These are phyloP conservation scores for Talaromyces sp. DNA, from an alignment of 2,329 filamentous ascomycete species.

Conservation along the genomic window DNA sequence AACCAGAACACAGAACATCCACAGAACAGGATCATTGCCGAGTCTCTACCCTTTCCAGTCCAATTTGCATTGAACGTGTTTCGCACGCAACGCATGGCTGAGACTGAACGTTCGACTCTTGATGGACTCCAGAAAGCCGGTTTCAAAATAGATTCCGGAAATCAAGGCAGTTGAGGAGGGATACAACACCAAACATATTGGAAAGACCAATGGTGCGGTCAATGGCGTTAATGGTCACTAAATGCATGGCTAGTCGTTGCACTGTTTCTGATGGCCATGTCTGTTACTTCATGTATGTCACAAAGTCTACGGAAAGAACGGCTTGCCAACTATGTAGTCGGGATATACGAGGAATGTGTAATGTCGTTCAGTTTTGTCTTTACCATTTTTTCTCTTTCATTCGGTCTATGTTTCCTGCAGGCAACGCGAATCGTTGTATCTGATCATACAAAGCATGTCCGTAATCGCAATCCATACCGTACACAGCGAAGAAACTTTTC, in stretches of 20 bases:
- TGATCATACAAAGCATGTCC: slow-evolving; percentile 9
- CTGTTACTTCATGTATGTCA: background rate
- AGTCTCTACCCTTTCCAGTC: background rate
- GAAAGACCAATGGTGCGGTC: background rate
- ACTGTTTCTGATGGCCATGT: background rate
- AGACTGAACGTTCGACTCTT: background rate
- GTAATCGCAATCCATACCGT: background rate
- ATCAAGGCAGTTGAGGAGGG: slow-evolving; percentile 42
- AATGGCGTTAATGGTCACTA: background rate
- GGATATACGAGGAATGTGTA: background rate
- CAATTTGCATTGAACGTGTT: background rate
- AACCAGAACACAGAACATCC: background rate
- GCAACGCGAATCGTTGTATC: background rate
- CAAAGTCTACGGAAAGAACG: background rate
- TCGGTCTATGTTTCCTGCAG: slow-evolving; percentile 15
- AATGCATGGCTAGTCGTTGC: background rate
- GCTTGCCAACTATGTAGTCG: background rate
- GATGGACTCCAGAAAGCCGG: background rate
- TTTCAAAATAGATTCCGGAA: slow-evolving; percentile 23
- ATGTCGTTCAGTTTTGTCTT: background rate
- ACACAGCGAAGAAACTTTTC: slow-evolving; percentile 3
- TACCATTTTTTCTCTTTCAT: slow-evolving; percentile 16
- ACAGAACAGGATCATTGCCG: background rate
- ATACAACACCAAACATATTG: background rate
- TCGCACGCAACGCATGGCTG: background rate